Evolutionary conservation across 306 rosid species (phyloP).

Genomic region (Hippophae gyantsensis): DNA sequence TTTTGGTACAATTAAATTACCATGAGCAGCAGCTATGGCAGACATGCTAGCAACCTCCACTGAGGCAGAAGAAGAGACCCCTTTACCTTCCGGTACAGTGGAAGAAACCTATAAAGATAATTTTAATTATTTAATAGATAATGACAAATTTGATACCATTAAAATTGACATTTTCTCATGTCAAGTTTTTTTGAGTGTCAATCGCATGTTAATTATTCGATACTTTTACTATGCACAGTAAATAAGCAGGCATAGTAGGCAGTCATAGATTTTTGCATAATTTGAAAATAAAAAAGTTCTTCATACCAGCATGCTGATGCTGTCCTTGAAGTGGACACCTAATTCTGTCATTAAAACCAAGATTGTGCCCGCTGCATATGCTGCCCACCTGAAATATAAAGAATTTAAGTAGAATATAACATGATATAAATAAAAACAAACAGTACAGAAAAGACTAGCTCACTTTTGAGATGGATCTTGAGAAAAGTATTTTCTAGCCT

Average conservation of each 20-base stretch:
- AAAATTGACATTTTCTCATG: neutral
- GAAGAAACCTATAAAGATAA: conserved; percentile 63
- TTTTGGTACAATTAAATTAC: conserved; percentile 28
- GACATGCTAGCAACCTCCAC: conserved; percentile 93
- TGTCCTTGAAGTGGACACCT: conserved; percentile 63
- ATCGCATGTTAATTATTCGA: no score
- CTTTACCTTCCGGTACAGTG: conserved; percentile 97
- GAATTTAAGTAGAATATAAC: conserved; percentile 16
- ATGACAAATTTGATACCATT: neutral
- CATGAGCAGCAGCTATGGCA: conserved; percentile 87
- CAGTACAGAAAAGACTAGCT: conserved; percentile 13
- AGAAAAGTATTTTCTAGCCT: conserved; percentile 69
- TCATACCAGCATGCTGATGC: conserved; percentile 78
- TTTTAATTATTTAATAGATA: neutral
- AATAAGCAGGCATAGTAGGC: neutral
- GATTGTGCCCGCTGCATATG: conserved; percentile 80
- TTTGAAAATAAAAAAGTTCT: conserved; percentile 6
- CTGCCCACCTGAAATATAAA: conserved; percentile 67
- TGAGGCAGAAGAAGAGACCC: conserved; percentile 97
- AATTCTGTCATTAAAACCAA: conserved; percentile 86
- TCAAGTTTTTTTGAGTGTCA: no score
- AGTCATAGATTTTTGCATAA: neutral
- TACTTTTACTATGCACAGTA: no score
- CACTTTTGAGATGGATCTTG: conserved; percentile 92
- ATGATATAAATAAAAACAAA: conserved; percentile 2